Conservation (phyloP, 345 rosid species). For the Turritis glabra region DNA sequence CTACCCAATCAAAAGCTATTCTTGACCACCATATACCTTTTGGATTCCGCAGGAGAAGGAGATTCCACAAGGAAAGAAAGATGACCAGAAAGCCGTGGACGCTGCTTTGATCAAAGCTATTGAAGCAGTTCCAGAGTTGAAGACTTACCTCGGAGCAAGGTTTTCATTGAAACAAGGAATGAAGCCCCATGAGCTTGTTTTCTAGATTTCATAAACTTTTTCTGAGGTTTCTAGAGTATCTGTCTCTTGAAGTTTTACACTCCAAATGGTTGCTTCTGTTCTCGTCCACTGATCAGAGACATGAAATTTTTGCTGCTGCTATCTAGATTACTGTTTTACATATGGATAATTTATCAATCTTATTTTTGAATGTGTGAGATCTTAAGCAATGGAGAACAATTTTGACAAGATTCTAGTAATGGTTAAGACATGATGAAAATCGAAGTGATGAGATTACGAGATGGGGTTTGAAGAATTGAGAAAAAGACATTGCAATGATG, state of each 20-base stretch:
- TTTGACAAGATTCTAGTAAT: not conserved
- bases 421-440: not conserved
- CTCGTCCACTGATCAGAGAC: not conserved
- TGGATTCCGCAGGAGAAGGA: conserved; percentile 49
- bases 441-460: not conserved
- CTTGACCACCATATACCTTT: not conserved
- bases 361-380: conserved; percentile 1
- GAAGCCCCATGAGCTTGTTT: conserved; percentile 83
- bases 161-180: conserved; percentile 76
- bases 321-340: not conserved
- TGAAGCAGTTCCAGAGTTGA: conserved; percentile 68
- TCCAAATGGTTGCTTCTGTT: conserved; percentile 10
- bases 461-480: not conserved
- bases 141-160: conserved; percentile 69
- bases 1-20: not conserved
- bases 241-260: not conserved
- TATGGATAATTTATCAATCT: conserved; percentile 15
- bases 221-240: conserved; percentile 1
- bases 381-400: not conserved
- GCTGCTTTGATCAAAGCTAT: conserved; percentile 59
- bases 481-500: not conserved
- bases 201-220: conserved; percentile 43
- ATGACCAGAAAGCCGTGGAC: conserved; percentile 78
- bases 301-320: conserved; percentile 5
- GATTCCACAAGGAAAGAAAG: conserved; percentile 71